Percentiles rank a stretch among this genome's conserved stretches.
phyloP scores from a whole-genome alignment of 2,329 filamentous ascomycete species.

The Aspergillus arachidicola region DNA sequence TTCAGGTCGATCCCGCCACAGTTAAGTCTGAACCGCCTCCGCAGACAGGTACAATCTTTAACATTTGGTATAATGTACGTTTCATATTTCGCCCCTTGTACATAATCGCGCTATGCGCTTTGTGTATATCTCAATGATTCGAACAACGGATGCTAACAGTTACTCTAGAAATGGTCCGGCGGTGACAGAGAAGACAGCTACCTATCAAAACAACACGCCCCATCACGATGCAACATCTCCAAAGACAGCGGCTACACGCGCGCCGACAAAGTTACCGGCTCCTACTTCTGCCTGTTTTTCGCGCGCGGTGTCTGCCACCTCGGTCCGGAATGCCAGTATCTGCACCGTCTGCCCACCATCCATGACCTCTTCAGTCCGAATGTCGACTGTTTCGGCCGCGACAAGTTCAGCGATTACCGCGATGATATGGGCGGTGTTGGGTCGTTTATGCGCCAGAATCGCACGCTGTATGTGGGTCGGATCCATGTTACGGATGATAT shows the following conservation, averaged over 20 bases:
- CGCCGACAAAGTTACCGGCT: constrained; percentile 74
- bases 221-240: constrained; percentile 83
- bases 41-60: constrained; percentile 94
- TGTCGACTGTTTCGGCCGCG: constrained; percentile 90
- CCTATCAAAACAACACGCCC: constrained; percentile 77
- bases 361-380: constrained; percentile 93
- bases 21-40: constrained; percentile 83
- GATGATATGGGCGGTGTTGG: constrained; percentile 98
- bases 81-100: neutral
- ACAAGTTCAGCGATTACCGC: constrained; percentile 89
- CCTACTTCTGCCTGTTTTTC: constrained; percentile 92
- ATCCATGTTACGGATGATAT: constrained; percentile 98
- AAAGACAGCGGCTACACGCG: constrained; percentile 78
- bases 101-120: neutral
- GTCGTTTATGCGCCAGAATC: constrained; percentile 88
- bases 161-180: constrained; percentile 75
- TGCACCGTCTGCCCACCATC: constrained; percentile 83
- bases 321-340: constrained; percentile 89
- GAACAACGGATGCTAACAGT: neutral
- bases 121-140: neutral
- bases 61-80: constrained; percentile 86
- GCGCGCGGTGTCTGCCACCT: constrained; percentile 77
- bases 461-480: constrained; percentile 88
- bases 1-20: constrained; percentile 83
- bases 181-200: constrained; percentile 94